Conservation (phyloP, 108 stramenopile genomes). For the Cylindrotheca fusiformis region DNA sequence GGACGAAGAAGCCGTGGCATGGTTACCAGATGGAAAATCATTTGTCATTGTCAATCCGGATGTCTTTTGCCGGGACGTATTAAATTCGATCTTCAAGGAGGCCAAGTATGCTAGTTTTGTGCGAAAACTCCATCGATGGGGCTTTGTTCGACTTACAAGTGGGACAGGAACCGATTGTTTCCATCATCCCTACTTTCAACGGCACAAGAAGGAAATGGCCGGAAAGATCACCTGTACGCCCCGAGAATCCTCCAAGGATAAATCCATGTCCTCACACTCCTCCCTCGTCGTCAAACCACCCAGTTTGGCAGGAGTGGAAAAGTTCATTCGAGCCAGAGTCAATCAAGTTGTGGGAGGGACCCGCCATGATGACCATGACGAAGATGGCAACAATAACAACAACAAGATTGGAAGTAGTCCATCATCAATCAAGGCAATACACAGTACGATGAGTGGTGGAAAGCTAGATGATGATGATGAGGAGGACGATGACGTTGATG, state of each 20-base stretch:
- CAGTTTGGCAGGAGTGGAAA: slow-evolving; percentile 49
- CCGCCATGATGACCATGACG: background rate
- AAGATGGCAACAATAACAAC: background rate
- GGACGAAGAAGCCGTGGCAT: slow-evolving; percentile 42
- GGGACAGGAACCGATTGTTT: slow-evolving; percentile 63
- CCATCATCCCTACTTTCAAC: slow-evolving; percentile 52
- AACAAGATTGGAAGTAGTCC: too few relatives aligned
- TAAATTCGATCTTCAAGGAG: slow-evolving; percentile 37
- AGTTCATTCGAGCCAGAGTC: slow-evolving; percentile 34
- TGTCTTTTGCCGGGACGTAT: slow-evolving; percentile 31
- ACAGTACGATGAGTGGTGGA: too few relatives aligned
- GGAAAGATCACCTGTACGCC: slow-evolving; percentile 25
- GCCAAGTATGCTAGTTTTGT: slow-evolving; percentile 53
- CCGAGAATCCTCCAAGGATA: slow-evolving; percentile 12
- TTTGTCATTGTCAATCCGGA: slow-evolving; percentile 52
- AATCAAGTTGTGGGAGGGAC: background rate
- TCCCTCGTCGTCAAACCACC: slow-evolving; percentile 15
- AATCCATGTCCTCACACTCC: slow-evolving; percentile 1
- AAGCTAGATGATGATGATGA: background rate
- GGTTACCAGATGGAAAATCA: slow-evolving; percentile 61
- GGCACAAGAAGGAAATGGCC: slow-evolving; percentile 34
- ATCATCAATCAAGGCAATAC: too few relatives aligned
- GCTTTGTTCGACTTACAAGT: slow-evolving; percentile 53
- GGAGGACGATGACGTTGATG: background rate
- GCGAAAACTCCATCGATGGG: slow-evolving; percentile 67